Percentiles rank a stretch among this genome's conserved stretches.
phyloP scores from a whole-genome alignment of 345 rosid genomes.

The Pugionium dolabratum region DNA sequence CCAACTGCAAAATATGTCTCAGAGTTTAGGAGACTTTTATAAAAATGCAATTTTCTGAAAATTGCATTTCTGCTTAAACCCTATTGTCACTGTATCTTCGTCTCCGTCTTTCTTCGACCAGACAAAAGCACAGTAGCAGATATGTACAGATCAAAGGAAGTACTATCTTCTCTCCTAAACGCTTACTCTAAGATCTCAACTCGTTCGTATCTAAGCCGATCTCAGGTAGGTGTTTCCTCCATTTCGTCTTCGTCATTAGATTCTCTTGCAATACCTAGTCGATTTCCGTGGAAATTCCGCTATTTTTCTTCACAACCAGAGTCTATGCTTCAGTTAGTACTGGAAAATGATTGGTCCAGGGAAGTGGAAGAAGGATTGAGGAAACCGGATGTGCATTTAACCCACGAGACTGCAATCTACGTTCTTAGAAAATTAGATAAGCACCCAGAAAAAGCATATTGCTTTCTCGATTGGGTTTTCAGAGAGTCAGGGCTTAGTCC shows the following conservation, averaged over 20 bases:
- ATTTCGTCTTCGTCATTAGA: slow-evolving; percentile 23
- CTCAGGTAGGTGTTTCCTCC: slow-evolving; percentile 52
- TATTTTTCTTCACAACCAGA: slow-evolving; percentile 49
- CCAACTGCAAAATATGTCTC: not conserved
- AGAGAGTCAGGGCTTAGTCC: slow-evolving; percentile 57
- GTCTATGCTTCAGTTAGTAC: slow-evolving; percentile 51
- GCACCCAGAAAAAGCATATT: slow-evolving; percentile 57
- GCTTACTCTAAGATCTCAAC: slow-evolving; percentile 43
- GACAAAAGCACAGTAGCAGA: slow-evolving; percentile 21
- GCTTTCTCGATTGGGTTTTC: slow-evolving; percentile 69
- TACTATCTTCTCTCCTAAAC: slow-evolving; percentile 45
- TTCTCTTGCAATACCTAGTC: slow-evolving; percentile 27
- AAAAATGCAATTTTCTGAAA: slow-evolving; percentile 1
- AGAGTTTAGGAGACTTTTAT: slow-evolving; percentile 6
- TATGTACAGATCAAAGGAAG: slow-evolving; percentile 65
- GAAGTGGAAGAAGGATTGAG: slow-evolving; percentile 53
- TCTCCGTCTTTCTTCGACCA: not conserved
- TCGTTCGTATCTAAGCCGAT: slow-evolving; percentile 39
- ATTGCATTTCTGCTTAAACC: slow-evolving; percentile 28
- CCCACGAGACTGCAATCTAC: slow-evolving; percentile 69
- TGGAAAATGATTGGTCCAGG: slow-evolving; percentile 52
- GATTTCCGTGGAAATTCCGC: slow-evolving; percentile 26
- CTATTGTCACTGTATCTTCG: slow-evolving; percentile 7
- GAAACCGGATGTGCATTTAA: slow-evolving; percentile 34
- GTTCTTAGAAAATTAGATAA: slow-evolving; percentile 59